These are phyloP conservation scores for Mycena venus DNA, from an alignment of 768 basidiomycete species.

Conservation along the genomic window DNA sequence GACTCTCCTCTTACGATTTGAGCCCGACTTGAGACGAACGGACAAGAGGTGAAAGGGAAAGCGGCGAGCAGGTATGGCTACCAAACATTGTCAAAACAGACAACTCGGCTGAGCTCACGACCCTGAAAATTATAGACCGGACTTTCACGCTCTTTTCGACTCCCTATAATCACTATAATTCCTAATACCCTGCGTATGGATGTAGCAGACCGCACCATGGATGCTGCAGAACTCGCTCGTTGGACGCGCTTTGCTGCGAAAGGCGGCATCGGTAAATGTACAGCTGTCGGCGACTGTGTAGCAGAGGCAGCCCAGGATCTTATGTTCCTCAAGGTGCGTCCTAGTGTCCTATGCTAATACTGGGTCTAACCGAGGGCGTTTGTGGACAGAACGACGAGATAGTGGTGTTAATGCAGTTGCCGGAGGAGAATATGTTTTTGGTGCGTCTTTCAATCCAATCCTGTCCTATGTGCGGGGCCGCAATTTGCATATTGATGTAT, in stretches of 20 bases:
- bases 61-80: not conserved
- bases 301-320: constrained; percentile 82
- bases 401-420: constrained; percentile 79
- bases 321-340: constrained; percentile 86
- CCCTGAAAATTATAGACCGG: constrained; percentile 10
- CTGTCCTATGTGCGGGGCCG: not conserved
- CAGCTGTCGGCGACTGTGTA: constrained; percentile 80
- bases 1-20: not conserved
- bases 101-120: not conserved
- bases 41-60: not conserved
- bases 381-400: constrained; percentile 79
- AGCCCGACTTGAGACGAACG: not conserved
- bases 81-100: not conserved
- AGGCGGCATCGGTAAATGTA: constrained; percentile 88
- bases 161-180: constrained; percentile 21
- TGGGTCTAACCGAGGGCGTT: constrained; percentile 8
- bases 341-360: not conserved
- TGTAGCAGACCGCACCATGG: constrained; percentile 28
- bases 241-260: constrained; percentile 91
- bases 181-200: constrained; percentile 26
- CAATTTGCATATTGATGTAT: not conserved
- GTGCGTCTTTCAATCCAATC: constrained; percentile 66
- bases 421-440: constrained; percentile 69
- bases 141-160: constrained; percentile 27
- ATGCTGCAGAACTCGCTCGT: constrained; percentile 42